A percentile compares a stretch with the other conserved stretches of the same genome.
Conservation (phyloP, 306 rosid genomes). For the Glycyrrhiza uralensis region DNA sequence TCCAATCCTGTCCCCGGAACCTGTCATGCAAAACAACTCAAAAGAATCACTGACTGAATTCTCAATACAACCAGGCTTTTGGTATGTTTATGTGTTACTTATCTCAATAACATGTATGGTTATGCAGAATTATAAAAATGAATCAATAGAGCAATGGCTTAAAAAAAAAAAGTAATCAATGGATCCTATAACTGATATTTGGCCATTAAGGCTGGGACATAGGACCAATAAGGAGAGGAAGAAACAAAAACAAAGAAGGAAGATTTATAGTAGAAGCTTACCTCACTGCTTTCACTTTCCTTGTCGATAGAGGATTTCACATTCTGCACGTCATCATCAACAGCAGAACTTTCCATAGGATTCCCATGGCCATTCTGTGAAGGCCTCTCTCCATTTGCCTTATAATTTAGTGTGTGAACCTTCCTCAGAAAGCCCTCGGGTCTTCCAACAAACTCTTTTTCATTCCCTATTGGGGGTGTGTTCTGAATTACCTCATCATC, state of each 20-base stretch:
- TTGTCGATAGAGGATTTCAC: constrained; percentile 30
- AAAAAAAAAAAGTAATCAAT: background rate
- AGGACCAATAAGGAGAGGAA: background rate
- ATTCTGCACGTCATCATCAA: constrained; percentile 34
- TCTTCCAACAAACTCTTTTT: constrained; percentile 58
- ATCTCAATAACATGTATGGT: background rate
- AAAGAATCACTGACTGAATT: background rate
- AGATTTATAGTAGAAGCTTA: constrained; percentile 27
- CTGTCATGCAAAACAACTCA: constrained; percentile 38
- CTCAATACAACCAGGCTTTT: constrained; percentile 15
- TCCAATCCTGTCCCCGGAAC: constrained; percentile 36
- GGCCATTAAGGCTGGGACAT: background rate
- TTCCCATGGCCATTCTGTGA: constrained; percentile 40
- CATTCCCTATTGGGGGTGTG: constrained; percentile 63
- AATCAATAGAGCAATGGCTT: background rate
- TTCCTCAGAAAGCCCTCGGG: constrained; percentile 52
- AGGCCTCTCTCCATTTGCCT: constrained; percentile 31
- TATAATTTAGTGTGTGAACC: constrained; percentile 41
- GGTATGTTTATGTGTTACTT: background rate
- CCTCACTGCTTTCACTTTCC: constrained; percentile 39
- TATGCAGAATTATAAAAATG: background rate
- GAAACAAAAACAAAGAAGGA: background rate
- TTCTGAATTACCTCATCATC: constrained; percentile 44
- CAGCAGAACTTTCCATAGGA: constrained; percentile 30
- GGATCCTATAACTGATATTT: background rate